phyloP scores from a whole-genome alignment of 257 asterid genomes.

The Asclepias syriaca region DNA sequence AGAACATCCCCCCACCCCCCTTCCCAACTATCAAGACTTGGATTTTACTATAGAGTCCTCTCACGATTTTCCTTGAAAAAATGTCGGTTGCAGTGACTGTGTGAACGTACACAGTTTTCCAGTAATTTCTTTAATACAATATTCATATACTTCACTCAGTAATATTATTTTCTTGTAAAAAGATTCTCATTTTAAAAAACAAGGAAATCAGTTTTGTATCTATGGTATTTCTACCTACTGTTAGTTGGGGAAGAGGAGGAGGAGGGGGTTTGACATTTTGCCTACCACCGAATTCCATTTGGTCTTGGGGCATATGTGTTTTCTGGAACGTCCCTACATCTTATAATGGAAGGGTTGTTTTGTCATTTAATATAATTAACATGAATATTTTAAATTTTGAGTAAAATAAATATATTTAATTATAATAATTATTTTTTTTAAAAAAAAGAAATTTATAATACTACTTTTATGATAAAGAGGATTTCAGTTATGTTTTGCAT shows the following conservation, averaged over 20 bases:
- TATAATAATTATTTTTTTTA: background rate
- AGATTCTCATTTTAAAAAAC: background rate
- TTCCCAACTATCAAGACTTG: conserved; percentile 17
- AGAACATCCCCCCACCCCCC: conserved; percentile 30
- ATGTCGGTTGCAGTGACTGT: conserved; percentile 16
- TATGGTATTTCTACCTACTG: background rate
- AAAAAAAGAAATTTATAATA: background rate
- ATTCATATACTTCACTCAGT: no score
- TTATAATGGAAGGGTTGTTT: no score
- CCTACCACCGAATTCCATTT: no score
- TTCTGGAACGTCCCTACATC: no score
- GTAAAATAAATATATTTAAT: no score
- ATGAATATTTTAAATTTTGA: no score
- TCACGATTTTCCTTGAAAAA: background rate
- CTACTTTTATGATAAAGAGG: background rate
- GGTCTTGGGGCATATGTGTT: background rate
- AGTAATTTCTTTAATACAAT: no score
- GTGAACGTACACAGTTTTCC: background rate
- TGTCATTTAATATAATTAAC: no score
- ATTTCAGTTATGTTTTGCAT: background rate
- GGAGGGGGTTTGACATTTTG: no score
- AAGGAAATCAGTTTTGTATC: background rate
- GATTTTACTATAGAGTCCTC: background rate
- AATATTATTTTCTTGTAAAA: no score
- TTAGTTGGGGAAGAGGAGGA: no score